phyloP scores from a whole-genome alignment of 352 stramenopile genomes.

The Phytophthora cajani region DNA sequence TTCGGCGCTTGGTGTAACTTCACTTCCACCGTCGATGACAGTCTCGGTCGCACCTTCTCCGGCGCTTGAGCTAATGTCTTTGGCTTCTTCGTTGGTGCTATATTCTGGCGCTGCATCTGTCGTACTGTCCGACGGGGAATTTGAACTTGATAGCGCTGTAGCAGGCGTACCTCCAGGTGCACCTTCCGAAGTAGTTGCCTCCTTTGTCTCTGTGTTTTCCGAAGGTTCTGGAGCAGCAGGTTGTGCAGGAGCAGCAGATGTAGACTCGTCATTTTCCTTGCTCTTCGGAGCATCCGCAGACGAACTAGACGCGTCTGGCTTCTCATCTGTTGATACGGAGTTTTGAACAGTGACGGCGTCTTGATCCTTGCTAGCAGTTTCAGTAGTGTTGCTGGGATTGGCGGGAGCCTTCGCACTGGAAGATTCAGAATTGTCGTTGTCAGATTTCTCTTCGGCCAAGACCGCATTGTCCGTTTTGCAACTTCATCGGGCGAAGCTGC shows the following conservation, averaged over 20 bases:
- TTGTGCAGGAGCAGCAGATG: not conserved
- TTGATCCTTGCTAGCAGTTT: conserved; percentile 1
- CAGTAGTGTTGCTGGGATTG: not conserved
- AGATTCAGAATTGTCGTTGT: not conserved
- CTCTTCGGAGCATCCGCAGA: not conserved
- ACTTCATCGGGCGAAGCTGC: not conserved
- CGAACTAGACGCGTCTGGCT: not conserved
- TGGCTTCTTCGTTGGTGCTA: conserved; percentile 6
- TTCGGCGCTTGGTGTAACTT: not conserved
- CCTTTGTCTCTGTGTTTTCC: not conserved
- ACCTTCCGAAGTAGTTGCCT: not conserved
- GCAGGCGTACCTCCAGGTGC: conserved; percentile 4
- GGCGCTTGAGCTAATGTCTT: not conserved
- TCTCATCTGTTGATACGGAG: not conserved
- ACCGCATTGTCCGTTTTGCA: not conserved
- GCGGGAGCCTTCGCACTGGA: not conserved
- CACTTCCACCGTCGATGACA: not conserved
- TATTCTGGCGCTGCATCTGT: conserved; percentile 2
- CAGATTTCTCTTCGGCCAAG: conserved; percentile 6
- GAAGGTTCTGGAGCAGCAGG: not conserved
- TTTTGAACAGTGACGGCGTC: not conserved
- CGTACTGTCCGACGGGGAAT: too few relatives aligned
- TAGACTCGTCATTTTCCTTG: conserved; percentile 8
- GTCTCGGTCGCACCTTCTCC: conserved; percentile 1
- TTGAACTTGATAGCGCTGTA: conserved; percentile 2